phyloP scores from a whole-genome alignment of 495 filamentous ascomycete genomes.

The Penicillium goetzii region DNA sequence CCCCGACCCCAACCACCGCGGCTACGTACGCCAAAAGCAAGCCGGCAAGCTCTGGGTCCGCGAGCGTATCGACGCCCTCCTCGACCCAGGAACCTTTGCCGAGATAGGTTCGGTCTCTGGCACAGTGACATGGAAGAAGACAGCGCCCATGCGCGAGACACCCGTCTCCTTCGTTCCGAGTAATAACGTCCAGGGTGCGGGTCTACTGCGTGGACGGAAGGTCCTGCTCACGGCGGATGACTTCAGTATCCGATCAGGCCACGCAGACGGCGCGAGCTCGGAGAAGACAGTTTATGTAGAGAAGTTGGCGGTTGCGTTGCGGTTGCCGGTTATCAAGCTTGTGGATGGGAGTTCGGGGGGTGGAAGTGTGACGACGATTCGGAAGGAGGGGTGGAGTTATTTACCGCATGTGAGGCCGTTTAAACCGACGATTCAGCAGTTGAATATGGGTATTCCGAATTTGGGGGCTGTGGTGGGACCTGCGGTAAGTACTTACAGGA shows the following conservation, averaged over 20 bases:
- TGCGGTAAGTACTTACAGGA: slow-evolving; percentile 39
- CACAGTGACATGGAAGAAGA: slow-evolving; percentile 60
- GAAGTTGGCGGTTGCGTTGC: slow-evolving; percentile 52
- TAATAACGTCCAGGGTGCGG: slow-evolving; percentile 58
- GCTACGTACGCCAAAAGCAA: slow-evolving; percentile 63
- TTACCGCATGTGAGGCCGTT: slow-evolving; percentile 57
- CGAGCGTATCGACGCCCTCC: slow-evolving; percentile 58
- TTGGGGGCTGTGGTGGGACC: slow-evolving; percentile 64
- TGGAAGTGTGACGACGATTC: slow-evolving; percentile 63
- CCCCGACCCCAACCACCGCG: slow-evolving; percentile 55
- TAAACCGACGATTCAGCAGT: slow-evolving; percentile 53
- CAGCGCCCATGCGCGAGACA: slow-evolving; percentile 51
- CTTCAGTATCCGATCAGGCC: slow-evolving; percentile 64
- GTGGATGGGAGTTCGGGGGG: slow-evolving; percentile 66
- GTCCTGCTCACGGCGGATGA: slow-evolving; percentile 65
- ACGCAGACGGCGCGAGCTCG: slow-evolving; percentile 61
- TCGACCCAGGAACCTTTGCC: slow-evolving; percentile 56
- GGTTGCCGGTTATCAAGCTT: slow-evolving; percentile 63
- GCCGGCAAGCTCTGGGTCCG: slow-evolving; percentile 69
- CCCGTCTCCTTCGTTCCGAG: slow-evolving; percentile 54
- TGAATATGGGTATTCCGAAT: slow-evolving; percentile 66
- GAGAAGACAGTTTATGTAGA: slow-evolving; percentile 65
- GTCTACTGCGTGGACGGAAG: slow-evolving; percentile 54
- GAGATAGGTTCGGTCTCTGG: slow-evolving; percentile 64
- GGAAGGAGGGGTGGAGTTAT: slow-evolving; percentile 58